Percentiles rank a stretch among this genome's conserved stretches.
These are phyloP conservation scores for Cercospora beticola DNA, from an alignment of 2,329 filamentous ascomycete species.

Conservation along the genomic window DNA sequence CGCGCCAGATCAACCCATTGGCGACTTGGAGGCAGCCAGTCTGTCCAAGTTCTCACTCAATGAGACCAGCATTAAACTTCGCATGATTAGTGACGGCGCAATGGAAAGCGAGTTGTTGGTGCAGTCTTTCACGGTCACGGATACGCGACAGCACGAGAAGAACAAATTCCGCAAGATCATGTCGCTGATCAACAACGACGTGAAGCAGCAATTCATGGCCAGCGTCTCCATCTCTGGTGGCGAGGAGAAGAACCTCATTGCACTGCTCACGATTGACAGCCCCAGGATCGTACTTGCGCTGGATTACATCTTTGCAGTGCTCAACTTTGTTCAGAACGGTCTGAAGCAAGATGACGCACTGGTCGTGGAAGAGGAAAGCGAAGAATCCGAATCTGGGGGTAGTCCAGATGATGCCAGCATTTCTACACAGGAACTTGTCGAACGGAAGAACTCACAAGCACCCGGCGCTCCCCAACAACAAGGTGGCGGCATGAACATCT, in stretches of 20 bases:
- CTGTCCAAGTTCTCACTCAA: conserved; percentile 93
- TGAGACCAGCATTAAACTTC: conserved; percentile 84
- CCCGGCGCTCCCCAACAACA: conserved; percentile 36
- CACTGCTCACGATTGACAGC: conserved; percentile 90
- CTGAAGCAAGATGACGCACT: conserved; percentile 57
- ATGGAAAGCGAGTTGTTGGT: conserved; percentile 91
- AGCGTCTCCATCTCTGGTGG: conserved; percentile 90
- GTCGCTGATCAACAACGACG: conserved; percentile 91
- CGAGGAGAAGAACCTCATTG: conserved; percentile 76
- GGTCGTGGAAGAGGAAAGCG: conserved; percentile 59
- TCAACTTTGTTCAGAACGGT: conserved; percentile 75
- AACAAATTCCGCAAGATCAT: conserved; percentile 99
- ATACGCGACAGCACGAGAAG: conserved; percentile 81
- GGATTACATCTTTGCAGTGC: conserved; percentile 89
- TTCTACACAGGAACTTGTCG: conserved; percentile 34
- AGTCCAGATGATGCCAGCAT: conserved; percentile 48
- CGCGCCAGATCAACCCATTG: conserved; percentile 73
- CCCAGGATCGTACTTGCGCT: conserved; percentile 91
- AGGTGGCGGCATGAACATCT: conserved; percentile 65
- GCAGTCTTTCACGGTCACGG: conserved; percentile 89
- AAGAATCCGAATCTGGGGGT: conserved; percentile 49
- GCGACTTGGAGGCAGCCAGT: conserved; percentile 73
- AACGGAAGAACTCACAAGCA: conserved; percentile 25
- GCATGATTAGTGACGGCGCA: conserved; percentile 88
- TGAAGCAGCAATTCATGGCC: conserved; percentile 95